A percentile compares a stretch with the other conserved stretches of the same genome.
These are phyloP conservation scores for Chenopodium berlandieri DNA, from an alignment of 148 eudicot genomes.

Conservation along the genomic window DNA sequence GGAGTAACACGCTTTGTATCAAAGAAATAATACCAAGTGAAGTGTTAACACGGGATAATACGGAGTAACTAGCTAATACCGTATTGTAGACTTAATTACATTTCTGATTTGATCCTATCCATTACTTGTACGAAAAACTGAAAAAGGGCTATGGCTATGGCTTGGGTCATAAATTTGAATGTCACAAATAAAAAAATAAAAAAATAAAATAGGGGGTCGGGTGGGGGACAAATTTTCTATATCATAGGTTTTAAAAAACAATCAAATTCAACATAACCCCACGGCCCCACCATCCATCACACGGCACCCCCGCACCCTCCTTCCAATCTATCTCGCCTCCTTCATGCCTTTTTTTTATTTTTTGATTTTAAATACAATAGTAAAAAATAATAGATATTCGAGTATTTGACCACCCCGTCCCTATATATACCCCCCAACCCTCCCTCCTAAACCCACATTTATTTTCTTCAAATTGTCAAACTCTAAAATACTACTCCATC, in stretches of 20 bases:
- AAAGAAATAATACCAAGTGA: no score
- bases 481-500: neutral
- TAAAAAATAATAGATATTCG: no score
- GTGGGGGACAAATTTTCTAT: slow-evolving; percentile 16
- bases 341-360: neutral
- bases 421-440: slow-evolving; percentile 4
- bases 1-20: no score
- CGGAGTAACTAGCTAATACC: no score
- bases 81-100: no score
- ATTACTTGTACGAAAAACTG: neutral
- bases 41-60: no score
- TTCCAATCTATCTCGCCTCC: neutral
- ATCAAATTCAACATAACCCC: neutral
- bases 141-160: no score
- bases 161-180: neutral
- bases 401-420: neutral
- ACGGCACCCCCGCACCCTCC: neutral
- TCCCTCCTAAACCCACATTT: neutral
- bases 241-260: neutral
- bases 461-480: neutral
- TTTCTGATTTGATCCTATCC: slow-evolving; percentile 9
- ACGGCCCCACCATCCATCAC: slow-evolving; percentile 3
- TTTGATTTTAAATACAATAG: no score
- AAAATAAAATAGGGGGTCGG: neutral
- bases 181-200: neutral